Evolutionary conservation across 495 filamentous ascomycete species (phyloP), one percentile per base, ranked within the genome.

Genomic region (Tuber borchii): DNA sequence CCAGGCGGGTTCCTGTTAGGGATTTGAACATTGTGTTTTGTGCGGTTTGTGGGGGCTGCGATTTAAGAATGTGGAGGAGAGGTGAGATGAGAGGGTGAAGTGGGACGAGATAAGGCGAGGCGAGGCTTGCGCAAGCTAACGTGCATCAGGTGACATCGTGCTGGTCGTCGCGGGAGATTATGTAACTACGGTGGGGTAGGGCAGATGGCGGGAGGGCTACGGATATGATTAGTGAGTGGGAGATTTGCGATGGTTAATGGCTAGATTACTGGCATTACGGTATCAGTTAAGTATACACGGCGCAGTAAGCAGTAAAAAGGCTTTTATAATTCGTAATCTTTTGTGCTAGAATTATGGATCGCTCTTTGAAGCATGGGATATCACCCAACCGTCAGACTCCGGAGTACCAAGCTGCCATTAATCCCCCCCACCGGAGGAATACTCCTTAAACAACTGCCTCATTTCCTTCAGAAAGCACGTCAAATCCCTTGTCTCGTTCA

Each of bases 401-500:
- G 5, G 56, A 5, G 26, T 17, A 16, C 26, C 56, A 34, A 65
- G 26, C 26, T 14, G 10, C 56, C 4, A 19, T 26, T 34, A 65
- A 26, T 34, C 56, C 31, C 26, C 73, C 16, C 43, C 12, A n/a
- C 43, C 1, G 26, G 69, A 48, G 19, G 65, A 34, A 34, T 73
- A 51, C 34, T 74, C 71, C 26, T 82, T 82, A 84, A 99, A 97
- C 68, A 97, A 78, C 79, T 91, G 92, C 83, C 95, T 89, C 94
- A 99, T 99, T 31, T 91, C 92, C 86, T 97, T 97, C 75, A 98
- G 84, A 78, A 97, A 89, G 39, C 87, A 86, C 3, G 89, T 89
- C 82, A 99, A 87, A 80, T 97, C 93, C 80, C 94, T 88, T 71
- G 88, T 91, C 84, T 97, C 93, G 79, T 97, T 97, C 71, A 93